phyloP scores from a whole-genome alignment of 305 asterid species.

The Coffea humblotiana region DNA sequence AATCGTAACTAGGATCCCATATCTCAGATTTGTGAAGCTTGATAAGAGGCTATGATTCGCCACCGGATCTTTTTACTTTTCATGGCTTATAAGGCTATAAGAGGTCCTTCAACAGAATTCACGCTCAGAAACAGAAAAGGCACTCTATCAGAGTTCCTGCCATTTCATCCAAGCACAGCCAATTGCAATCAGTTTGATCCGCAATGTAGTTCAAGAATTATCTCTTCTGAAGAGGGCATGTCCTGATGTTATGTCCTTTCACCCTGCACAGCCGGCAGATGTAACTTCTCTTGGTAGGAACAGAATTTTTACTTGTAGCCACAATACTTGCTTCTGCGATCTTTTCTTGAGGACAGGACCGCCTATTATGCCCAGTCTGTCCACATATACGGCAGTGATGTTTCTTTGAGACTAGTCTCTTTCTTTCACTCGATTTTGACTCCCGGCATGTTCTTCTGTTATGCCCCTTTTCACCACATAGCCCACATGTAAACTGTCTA shows the following conservation, averaged over 20 bases:
- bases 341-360: constrained; percentile 60
- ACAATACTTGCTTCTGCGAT: constrained; percentile 23
- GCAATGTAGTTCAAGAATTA: neutral
- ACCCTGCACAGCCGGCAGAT: constrained; percentile 46
- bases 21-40: neutral
- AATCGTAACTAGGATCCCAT: neutral
- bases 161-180: neutral
- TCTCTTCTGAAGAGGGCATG: constrained; percentile 39
- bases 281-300: constrained; percentile 25
- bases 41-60: neutral
- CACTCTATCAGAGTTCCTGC: neutral
- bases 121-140: neutral
- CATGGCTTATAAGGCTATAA: neutral
- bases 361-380: constrained; percentile 63
- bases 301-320: constrained; percentile 20
- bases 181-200: neutral
- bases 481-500: constrained; percentile 57
- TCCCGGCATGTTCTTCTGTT: constrained; percentile 77
- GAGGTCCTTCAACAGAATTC: neutral
- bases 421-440: constrained; percentile 35
- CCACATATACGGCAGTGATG: constrained; percentile 68
- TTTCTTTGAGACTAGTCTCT: constrained; percentile 30
- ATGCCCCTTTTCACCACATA: constrained; percentile 86
- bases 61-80: neutral
- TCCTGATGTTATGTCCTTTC: constrained; percentile 60